Conservation (phyloP, 2,329 filamentous ascomycete species). For the Hypoxylon sp. region DNA sequence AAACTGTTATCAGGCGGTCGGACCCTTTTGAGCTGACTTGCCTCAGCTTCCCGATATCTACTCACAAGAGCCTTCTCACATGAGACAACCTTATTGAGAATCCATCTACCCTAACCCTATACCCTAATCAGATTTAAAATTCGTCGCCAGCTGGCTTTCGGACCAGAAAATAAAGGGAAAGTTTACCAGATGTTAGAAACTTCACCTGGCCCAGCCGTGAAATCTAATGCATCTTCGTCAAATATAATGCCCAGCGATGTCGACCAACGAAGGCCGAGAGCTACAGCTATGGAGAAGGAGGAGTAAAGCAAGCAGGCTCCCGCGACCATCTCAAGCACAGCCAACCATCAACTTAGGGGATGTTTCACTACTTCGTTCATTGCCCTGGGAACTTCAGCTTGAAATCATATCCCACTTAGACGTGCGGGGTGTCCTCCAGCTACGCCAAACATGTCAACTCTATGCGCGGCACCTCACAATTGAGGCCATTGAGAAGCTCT, state of each 20-base stretch:
- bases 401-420: slow-evolving; percentile 16
- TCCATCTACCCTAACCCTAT: too few relatives aligned
- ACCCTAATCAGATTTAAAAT: neutral
- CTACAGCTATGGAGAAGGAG: neutral
- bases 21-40: neutral
- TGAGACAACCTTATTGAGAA: neutral
- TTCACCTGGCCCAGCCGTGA: neutral
- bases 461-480: slow-evolving; percentile 17
- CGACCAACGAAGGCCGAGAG: neutral
- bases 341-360: neutral
- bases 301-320: neutral
- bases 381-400: slow-evolving; percentile 31
- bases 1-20: neutral
- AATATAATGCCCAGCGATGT: neutral
- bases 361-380: neutral
- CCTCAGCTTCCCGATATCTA: neutral
- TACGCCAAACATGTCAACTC: slow-evolving; percentile 18
- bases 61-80: slow-evolving; percentile 3
- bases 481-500: slow-evolving; percentile 1
- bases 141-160: neutral
- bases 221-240: neutral
- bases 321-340: too few relatives aligned
- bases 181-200: neutral
- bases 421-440: slow-evolving; percentile 2
- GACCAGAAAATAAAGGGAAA: neutral